Percentiles rank a stretch among this genome's conserved stretches.
phyloP scores from a whole-genome alignment of 1,284 basidiomycete genomes.

The Entoloma clypeatum region DNA sequence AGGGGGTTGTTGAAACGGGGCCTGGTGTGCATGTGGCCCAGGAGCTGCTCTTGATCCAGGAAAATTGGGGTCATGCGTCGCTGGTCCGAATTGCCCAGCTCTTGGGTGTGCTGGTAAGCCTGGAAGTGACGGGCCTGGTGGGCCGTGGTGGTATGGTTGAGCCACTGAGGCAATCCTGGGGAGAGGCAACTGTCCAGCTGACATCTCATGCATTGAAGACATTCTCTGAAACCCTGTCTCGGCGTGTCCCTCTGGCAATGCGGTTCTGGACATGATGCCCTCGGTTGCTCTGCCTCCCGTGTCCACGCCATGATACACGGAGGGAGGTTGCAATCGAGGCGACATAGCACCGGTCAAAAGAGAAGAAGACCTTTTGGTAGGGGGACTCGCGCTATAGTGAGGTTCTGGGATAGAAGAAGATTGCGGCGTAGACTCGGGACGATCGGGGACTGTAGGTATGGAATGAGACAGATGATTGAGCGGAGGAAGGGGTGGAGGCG shows the following conservation, averaged over 20 bases:
- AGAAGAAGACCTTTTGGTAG: constrained; percentile 9
- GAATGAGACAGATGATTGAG: constrained; percentile 22
- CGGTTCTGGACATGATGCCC: constrained; percentile 22
- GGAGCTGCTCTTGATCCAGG: no score
- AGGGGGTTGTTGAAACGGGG: constrained; percentile 11
- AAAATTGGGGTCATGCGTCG: no score
- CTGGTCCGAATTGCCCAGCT: constrained; percentile 9
- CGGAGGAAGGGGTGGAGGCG: constrained; percentile 57
- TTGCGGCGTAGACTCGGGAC: constrained; percentile 2
- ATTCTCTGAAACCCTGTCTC: constrained; percentile 20
- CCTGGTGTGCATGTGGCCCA: no score
- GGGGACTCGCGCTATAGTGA: constrained; percentile 13
- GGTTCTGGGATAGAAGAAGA: constrained; percentile 6
- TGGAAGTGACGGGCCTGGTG: constrained; percentile 22
- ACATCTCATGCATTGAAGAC: constrained; percentile 18
- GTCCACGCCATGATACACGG: constrained; percentile 15
- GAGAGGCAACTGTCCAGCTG: constrained; percentile 17
- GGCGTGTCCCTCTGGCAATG: constrained; percentile 27
- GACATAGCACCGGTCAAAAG: constrained; percentile 5
- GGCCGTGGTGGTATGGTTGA: constrained; percentile 27
- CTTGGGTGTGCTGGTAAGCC: constrained; percentile 10
- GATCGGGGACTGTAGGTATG: constrained; percentile 5
- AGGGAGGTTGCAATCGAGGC: constrained; percentile 14
- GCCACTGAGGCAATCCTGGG: constrained; percentile 20
- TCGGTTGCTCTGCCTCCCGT: constrained; percentile 12